Percentiles rank a stretch among this genome's conserved stretches.
Conservation (phyloP, 805 yeast genomes). For the Maudiozyma bulderi region DNA sequence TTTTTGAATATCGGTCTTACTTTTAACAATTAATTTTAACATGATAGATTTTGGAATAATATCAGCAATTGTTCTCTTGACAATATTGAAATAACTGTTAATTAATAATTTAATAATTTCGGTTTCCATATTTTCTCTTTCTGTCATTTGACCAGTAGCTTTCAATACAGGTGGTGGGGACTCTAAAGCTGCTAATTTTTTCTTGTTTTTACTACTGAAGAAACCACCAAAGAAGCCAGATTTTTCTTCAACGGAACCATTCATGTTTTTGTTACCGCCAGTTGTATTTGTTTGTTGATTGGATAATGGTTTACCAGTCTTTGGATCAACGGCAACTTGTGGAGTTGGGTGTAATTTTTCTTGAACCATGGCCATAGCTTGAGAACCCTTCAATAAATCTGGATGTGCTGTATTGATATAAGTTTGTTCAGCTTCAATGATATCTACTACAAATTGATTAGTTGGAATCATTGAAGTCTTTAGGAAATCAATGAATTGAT, state of each 20-base stretch:
- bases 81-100: slow-evolving; percentile 82
- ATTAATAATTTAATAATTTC: slow-evolving; percentile 92
- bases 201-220: slow-evolving; percentile 84
- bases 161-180: slow-evolving; percentile 93
- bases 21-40: slow-evolving; percentile 77
- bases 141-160: slow-evolving; percentile 85
- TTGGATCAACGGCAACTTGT: slow-evolving; percentile 75
- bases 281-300: slow-evolving; percentile 29
- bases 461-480: slow-evolving; percentile 79
- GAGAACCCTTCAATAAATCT: slow-evolving; percentile 87
- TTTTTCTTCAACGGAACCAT: slow-evolving; percentile 31
- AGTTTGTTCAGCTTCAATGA: slow-evolving; percentile 79
- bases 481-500: slow-evolving; percentile 67
- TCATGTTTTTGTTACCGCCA: slow-evolving; percentile 18
- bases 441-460: slow-evolving; percentile 71
- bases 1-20: slow-evolving; percentile 83
- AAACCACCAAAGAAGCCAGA: slow-evolving; percentile 94
- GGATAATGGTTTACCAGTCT: slow-evolving; percentile 75
- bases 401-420: slow-evolving; percentile 98
- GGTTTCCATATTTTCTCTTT: slow-evolving; percentile 92
- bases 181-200: slow-evolving; percentile 90
- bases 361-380: slow-evolving; percentile 85
- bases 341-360: slow-evolving; percentile 66
- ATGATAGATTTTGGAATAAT: slow-evolving; percentile 91
- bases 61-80: slow-evolving; percentile 87